A percentile compares a stretch with the other conserved stretches of the same genome.
Evolutionary conservation across 345 rosid species (phyloP).

Genomic region (Eucalyptus melliodora): DNA sequence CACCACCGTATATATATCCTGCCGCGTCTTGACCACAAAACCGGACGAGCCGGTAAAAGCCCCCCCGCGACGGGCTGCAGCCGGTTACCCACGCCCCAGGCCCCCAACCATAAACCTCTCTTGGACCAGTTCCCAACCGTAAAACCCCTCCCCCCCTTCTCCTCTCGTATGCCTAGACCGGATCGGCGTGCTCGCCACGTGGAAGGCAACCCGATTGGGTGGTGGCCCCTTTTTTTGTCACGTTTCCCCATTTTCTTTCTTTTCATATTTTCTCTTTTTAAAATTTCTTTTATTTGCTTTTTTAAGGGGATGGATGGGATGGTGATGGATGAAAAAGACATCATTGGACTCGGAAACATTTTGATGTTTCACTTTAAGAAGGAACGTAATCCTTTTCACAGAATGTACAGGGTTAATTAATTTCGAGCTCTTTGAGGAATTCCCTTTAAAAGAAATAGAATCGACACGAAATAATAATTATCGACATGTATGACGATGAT

Average conservation of each 20-base stretch:
- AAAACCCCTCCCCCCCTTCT: not conserved
- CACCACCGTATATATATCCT: not conserved
- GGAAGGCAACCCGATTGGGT: not conserved
- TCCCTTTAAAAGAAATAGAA: not conserved
- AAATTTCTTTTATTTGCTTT: not conserved
- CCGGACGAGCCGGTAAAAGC: conserved; percentile 12
- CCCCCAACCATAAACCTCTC: not conserved
- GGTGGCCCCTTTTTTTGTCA: not conserved
- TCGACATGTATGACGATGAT: rapidly evolving
- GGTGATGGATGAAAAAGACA: not conserved
- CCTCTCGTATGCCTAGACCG: not conserved
- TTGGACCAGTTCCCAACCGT: conserved; percentile 18
- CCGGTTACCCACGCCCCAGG: conserved; percentile 1
- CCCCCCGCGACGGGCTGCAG: conserved; percentile 14
- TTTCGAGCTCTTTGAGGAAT: not conserved
- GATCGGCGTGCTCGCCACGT: not conserved
- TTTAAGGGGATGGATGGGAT: not conserved
- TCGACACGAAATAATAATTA: not conserved
- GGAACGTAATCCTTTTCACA: not conserved
- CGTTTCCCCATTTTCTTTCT: not conserved
- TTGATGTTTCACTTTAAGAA: not conserved
- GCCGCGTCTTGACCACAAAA: conserved; percentile 12
- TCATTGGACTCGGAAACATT: not conserved
- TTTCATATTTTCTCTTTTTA: rapidly evolving
- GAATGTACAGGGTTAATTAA: not conserved